Conservation (phyloP, 805 yeast genomes). For the Candida lessepsii region DNA sequence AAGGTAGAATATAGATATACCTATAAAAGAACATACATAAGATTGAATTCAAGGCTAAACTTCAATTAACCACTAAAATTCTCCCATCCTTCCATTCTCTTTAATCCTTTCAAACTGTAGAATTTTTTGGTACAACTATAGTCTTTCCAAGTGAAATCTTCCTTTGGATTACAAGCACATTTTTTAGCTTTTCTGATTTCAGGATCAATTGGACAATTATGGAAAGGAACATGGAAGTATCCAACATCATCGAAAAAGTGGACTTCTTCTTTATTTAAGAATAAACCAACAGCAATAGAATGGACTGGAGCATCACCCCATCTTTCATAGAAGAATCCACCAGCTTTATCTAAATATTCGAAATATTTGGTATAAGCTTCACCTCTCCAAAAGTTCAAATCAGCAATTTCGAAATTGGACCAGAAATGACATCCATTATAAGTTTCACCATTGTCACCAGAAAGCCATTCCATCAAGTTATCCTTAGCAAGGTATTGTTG, state of each 20-base stretch:
- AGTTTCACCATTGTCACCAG: slow-evolving; percentile 63
- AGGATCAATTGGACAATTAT: slow-evolving; percentile 73
- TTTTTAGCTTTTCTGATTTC: slow-evolving; percentile 53
- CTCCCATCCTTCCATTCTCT: slow-evolving; percentile 73
- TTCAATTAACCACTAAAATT: slow-evolving; percentile 42
- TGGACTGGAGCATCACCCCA: slow-evolving; percentile 97
- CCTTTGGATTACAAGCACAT: slow-evolving; percentile 71
- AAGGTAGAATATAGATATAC: too few relatives aligned
- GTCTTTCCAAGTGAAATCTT: slow-evolving; percentile 75
- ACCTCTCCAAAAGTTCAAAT: slow-evolving; percentile 70
- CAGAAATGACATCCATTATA: slow-evolving; percentile 87
- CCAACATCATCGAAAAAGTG: slow-evolving; percentile 85
- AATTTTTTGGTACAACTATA: slow-evolving; percentile 71
- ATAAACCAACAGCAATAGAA: slow-evolving; percentile 80
- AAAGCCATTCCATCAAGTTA: slow-evolving; percentile 67
- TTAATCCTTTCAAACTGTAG: slow-evolving; percentile 52
- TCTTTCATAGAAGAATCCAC: slow-evolving; percentile 91
- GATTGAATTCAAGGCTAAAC: too few relatives aligned
- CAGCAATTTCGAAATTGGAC: slow-evolving; percentile 86
- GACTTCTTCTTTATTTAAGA: slow-evolving; percentile 64
- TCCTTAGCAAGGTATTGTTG: slow-evolving; percentile 62
- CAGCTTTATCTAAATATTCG: slow-evolving; percentile 69
- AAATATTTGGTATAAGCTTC: slow-evolving; percentile 71
- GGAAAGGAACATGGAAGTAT: slow-evolving; percentile 79
- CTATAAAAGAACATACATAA: too few relatives aligned